These are phyloP conservation scores for Zarea fungicola DNA, from an alignment of 2,329 filamentous ascomycete species.

Conservation along the genomic window DNA sequence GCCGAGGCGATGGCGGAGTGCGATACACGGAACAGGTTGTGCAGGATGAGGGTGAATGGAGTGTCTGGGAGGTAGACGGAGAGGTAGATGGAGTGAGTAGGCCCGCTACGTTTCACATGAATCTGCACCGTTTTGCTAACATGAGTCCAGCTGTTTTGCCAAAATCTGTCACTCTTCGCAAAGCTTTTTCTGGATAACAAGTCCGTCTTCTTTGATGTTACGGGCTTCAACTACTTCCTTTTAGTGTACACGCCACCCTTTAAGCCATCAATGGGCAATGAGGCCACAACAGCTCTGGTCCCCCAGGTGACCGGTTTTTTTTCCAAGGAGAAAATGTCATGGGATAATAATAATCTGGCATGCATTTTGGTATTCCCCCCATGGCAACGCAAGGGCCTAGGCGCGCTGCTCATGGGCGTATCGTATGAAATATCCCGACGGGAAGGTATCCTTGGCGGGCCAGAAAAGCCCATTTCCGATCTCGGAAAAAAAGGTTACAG, in stretches of 20 bases:
- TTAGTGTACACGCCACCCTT: conserved; percentile 63
- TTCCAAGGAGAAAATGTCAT: conserved; percentile 97
- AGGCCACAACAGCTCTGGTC: conserved; percentile 13
- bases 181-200: conserved; percentile 98
- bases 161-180: conserved; percentile 91
- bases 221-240: conserved; percentile 90
- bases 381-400: conserved; percentile 87
- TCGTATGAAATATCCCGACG: conserved; percentile 87
- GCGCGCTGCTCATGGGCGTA: conserved; percentile 82
- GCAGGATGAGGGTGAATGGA: conserved; percentile 65
- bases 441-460: conserved; percentile 80
- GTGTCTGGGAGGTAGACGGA: conserved; percentile 89
- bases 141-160: conserved; percentile 66
- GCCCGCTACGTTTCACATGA: background rate
- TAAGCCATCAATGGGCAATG: conserved; percentile 15
- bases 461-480: conserved; percentile 88
- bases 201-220: conserved; percentile 95
- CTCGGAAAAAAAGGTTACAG: conserved; percentile 78
- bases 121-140: conserved; percentile 13
- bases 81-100: conserved; percentile 66
- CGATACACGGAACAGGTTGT: conserved; percentile 40
- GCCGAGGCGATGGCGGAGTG: conserved; percentile 30
- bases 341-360: conserved; percentile 96
- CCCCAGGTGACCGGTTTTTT: conserved; percentile 82
- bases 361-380: conserved; percentile 95